phyloP scores from a whole-genome alignment of 2,329 filamentous ascomycete species.

The Fusarium scirpi region DNA sequence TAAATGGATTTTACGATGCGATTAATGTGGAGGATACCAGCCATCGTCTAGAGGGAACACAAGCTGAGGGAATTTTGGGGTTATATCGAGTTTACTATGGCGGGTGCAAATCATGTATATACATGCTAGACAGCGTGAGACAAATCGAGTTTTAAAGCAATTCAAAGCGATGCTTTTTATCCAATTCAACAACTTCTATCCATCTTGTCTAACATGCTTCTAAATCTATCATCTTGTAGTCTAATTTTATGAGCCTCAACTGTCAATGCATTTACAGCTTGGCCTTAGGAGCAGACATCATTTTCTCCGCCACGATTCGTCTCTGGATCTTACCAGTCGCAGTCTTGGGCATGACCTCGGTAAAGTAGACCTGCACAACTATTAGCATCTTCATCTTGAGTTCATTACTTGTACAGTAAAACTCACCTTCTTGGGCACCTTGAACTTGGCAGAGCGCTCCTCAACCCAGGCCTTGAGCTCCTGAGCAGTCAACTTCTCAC shows the following conservation, averaged over 20 bases:
- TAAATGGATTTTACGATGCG: conserved; percentile 6
- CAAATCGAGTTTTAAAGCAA: conserved; percentile 20
- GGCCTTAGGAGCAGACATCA: conserved; percentile 73
- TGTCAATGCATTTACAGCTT: conserved; percentile 61
- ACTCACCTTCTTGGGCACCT: conserved; percentile 82
- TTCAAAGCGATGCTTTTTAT: conserved; percentile 10
- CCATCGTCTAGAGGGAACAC: neutral
- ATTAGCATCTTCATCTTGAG: neutral
- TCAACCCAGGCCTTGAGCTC: conserved; percentile 77
- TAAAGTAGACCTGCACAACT: conserved; percentile 76
- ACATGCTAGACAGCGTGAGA: conserved; percentile 18
- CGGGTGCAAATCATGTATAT: neutral
- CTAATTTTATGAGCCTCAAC: conserved; percentile 2
- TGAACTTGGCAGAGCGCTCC: conserved; percentile 82
- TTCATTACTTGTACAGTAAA: neutral
- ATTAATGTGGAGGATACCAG: conserved; percentile 30
- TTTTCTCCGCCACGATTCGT: conserved; percentile 85
- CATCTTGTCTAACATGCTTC: neutral
- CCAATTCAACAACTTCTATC: conserved; percentile 22
- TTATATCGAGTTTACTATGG: neutral
- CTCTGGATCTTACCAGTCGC: conserved; percentile 92
- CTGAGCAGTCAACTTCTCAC: conserved; percentile 65
- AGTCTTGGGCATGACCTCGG: conserved; percentile 87
- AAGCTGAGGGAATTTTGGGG: neutral
- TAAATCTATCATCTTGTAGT: conserved; percentile 12